Evolutionary conservation across 2,329 filamentous ascomycete genomes (phyloP).

Genomic region (Fusarium heterosporum): DNA sequence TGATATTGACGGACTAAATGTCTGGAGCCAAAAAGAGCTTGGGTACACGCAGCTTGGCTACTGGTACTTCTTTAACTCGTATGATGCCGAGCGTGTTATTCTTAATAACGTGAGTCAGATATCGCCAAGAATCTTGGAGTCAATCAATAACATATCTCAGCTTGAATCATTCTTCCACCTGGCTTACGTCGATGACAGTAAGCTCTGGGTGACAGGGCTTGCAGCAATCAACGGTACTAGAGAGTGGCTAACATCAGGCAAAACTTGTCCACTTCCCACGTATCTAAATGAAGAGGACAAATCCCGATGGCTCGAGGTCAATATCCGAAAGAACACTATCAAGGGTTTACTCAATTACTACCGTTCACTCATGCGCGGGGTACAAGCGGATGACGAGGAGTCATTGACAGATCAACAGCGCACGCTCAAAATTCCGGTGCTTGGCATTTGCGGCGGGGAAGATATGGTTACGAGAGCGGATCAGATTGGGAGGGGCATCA

Average conservation of each 20-base stretch:
- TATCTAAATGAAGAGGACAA: conserved; percentile 32
- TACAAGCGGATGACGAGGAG: conserved; percentile 30
- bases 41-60: conserved; percentile 37
- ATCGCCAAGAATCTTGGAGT: rapidly evolving
- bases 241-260: conserved; percentile 22
- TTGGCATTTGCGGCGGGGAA: conserved; percentile 25
- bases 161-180: conserved; percentile 39
- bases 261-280: conserved; percentile 4
- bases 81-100: conserved; percentile 22
- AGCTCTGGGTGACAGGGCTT: conserved; percentile 14
- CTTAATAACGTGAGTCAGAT: conserved; percentile 8
- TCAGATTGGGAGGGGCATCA: conserved; percentile 2
- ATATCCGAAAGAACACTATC: conserved; percentile 21
- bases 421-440: conserved; percentile 33
- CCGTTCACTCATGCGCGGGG: conserved; percentile 30
- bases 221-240: conserved; percentile 25
- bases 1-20: conserved; percentile 30
- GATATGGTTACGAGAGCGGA: conserved; percentile 31
- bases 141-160: not conserved
- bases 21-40: conserved; percentile 5
- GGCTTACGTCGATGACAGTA: conserved; percentile 23
- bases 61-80: conserved; percentile 40
- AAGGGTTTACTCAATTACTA: conserved; percentile 35
- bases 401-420: conserved; percentile 30
- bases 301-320: conserved; percentile 4